Percentiles rank a stretch among this genome's conserved stretches.
Conservation (phyloP, 495 filamentous ascomycete species). For the Geoglossum glabrum region DNA sequence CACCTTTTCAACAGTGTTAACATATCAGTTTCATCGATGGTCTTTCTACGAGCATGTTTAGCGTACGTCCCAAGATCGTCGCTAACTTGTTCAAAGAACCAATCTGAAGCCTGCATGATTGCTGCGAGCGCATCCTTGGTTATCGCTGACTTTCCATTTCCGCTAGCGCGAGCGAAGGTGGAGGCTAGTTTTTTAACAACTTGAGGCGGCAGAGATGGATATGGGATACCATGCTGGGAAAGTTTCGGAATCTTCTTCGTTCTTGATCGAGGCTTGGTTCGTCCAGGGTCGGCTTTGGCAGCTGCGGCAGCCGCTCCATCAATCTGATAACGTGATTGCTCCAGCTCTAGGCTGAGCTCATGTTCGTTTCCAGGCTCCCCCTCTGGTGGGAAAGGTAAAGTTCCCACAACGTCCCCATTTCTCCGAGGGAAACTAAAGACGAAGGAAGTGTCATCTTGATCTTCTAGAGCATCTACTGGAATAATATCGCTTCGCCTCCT, state of each 20-base stretch:
- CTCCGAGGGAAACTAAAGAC: slow-evolving; percentile 12
- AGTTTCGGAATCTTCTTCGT: slow-evolving; percentile 33
- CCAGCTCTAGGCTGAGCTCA: neutral
- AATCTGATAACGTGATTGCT: neutral
- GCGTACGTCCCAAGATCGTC: slow-evolving; percentile 65
- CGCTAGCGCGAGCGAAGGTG: slow-evolving; percentile 38
- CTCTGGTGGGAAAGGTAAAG: slow-evolving; percentile 12
- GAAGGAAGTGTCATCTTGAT: slow-evolving; percentile 11
- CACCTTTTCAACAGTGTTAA: slow-evolving; percentile 65
- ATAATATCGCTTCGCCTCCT: slow-evolving; percentile 11
- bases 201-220: slow-evolving; percentile 48
- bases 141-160: slow-evolving; percentile 41
- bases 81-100: slow-evolving; percentile 73
- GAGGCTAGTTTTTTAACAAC: slow-evolving; percentile 60
- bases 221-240: slow-evolving; percentile 54
- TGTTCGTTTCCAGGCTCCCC: neutral
- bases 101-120: slow-evolving; percentile 61
- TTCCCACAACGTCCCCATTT: slow-evolving; percentile 1
- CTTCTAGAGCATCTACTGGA: slow-evolving; percentile 5
- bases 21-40: slow-evolving; percentile 70
- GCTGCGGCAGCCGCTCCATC: slow-evolving; percentile 1
- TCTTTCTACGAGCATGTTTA: slow-evolving; percentile 61
- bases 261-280: slow-evolving; percentile 16
- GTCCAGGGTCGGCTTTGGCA: slow-evolving; percentile 11
- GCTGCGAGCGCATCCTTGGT: slow-evolving; percentile 49